Conservation (phyloP, 139 green algal genomes). For the Chlorella vulgaris region DNA sequence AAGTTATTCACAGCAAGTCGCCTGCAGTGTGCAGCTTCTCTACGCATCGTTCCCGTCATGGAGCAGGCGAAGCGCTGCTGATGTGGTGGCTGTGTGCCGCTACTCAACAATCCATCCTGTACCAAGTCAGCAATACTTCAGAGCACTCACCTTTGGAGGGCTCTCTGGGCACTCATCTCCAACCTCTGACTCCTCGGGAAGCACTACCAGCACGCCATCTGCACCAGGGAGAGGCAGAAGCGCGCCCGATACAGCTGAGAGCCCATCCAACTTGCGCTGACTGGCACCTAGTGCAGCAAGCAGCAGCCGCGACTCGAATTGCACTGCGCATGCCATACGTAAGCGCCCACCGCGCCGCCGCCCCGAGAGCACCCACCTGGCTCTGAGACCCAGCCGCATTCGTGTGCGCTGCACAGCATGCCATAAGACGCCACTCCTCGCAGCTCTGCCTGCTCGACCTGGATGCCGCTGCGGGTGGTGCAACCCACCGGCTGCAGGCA, state of each 20-base stretch:
- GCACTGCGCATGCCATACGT: too few relatives aligned
- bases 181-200: conserved; percentile 57
- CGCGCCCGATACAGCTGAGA: too few relatives aligned
- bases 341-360: background rate
- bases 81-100: too few relatives aligned
- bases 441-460: conserved; percentile 63
- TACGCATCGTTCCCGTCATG: too few relatives aligned
- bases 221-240: background rate
- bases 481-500: conserved; percentile 57
- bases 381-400: conserved; percentile 74
- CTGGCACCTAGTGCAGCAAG: too few relatives aligned
- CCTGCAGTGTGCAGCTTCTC: background rate
- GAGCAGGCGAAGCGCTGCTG: too few relatives aligned
- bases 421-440: conserved; percentile 75
- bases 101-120: too few relatives aligned
- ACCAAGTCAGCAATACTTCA: too few relatives aligned
- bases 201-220: conserved; percentile 65
- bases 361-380: conserved; percentile 22
- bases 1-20: background rate
- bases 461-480: conserved; percentile 62
- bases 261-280: too few relatives aligned
- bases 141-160: conserved; percentile 52
- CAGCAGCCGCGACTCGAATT: too few relatives aligned
- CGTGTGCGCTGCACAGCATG: conserved; percentile 84
- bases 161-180: conserved; percentile 54